These are phyloP conservation scores for Lipomyces chichibuensis DNA, from an alignment of 805 yeast genomes.

Conservation along the genomic window DNA sequence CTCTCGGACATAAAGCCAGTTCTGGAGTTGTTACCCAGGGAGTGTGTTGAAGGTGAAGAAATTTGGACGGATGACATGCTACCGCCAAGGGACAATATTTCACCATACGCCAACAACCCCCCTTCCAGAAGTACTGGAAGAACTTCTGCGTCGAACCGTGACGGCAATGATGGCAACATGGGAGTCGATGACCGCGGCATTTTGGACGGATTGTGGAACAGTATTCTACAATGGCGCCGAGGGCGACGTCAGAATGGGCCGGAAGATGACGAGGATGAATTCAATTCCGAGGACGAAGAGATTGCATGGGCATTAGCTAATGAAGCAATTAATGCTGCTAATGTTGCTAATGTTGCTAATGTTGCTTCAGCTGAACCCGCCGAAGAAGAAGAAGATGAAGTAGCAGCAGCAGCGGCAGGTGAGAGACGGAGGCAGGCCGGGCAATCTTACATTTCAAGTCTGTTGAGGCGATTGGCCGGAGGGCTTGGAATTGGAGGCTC, in stretches of 20 bases:
- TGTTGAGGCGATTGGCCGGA: conserved; percentile 3
- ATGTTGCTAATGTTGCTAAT: neutral
- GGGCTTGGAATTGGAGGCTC: neutral
- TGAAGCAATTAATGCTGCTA: conserved; percentile 8
- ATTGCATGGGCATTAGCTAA: conserved; percentile 19
- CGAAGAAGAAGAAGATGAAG: neutral
- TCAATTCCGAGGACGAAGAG: conserved; percentile 13
- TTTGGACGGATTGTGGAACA: conserved; percentile 25
- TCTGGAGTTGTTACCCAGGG: conserved; percentile 33
- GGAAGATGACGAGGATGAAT: conserved; percentile 10
- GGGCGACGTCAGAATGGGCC: conserved; percentile 6
- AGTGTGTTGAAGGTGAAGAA: conserved; percentile 27
- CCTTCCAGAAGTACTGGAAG: neutral
- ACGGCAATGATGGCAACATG: conserved; percentile 10
- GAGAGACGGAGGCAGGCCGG: conserved; percentile 5
- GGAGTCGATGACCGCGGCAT: conserved; percentile 20
- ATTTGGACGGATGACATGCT: conserved; percentile 39
- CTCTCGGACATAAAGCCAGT: conserved; percentile 38
- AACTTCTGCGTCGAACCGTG: neutral
- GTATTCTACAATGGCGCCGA: conserved; percentile 23
- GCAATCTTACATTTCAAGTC: conserved; percentile 1
- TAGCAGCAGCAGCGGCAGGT: neutral
- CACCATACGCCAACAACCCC: conserved; percentile 32
- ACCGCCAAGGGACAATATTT: conserved; percentile 37
- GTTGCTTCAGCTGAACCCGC: neutral